Evolutionary conservation across 2,329 filamentous ascomycete genomes (phyloP).

Genomic region (Penicillium frequentans): DNA sequence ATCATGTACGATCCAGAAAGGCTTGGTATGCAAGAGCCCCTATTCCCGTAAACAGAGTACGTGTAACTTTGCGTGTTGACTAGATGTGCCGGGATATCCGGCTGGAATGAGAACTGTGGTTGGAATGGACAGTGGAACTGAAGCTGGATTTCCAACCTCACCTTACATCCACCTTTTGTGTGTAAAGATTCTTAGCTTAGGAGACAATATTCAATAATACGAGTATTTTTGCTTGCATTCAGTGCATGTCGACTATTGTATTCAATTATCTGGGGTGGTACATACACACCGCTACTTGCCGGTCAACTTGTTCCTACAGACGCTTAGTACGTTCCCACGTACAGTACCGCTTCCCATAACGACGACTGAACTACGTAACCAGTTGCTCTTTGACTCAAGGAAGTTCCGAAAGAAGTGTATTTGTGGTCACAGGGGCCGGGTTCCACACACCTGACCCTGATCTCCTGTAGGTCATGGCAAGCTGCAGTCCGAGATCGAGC

Average conservation of each 20-base stretch:
- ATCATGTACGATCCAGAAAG: constrained; percentile 4
- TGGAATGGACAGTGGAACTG: neutral
- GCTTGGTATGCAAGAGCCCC: constrained; percentile 8
- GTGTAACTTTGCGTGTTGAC: neutral
- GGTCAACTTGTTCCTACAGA: neutral
- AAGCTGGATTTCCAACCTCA: neutral
- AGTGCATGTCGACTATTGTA: too few relatives aligned
- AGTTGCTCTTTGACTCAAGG: neutral
- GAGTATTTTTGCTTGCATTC: neutral
- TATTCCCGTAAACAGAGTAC: neutral
- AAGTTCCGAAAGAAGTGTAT: neutral
- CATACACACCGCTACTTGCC: constrained; percentile 7
- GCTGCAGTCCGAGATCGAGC: constrained; percentile 4
- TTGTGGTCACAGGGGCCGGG: neutral
- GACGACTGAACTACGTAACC: neutral
- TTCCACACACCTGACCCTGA: constrained; percentile 1
- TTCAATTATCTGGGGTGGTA: too few relatives aligned
- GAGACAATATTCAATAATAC: neutral
- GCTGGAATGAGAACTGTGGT: neutral
- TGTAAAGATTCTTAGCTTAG: neutral
- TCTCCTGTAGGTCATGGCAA: constrained; percentile 1
- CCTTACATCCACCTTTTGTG: neutral
- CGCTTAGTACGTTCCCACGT: neutral
- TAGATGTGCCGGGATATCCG: neutral
- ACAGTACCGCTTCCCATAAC: neutral